phyloP scores from a whole-genome alignment of 495 filamentous ascomycete genomes.

The Cairneyella variabilis region DNA sequence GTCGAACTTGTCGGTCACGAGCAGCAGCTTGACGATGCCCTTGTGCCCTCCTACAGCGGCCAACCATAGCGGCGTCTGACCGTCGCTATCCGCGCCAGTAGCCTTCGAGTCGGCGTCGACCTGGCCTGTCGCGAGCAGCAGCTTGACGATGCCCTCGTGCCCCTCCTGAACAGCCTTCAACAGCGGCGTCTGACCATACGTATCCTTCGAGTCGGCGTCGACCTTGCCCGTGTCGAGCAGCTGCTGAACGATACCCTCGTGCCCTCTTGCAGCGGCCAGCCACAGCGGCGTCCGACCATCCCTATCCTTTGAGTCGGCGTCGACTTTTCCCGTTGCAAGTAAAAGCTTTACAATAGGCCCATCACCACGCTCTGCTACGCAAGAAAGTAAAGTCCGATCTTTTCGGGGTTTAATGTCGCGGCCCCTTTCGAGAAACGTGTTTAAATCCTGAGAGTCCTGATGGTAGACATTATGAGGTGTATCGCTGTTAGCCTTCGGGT shows the following conservation, averaged over 20 bases:
- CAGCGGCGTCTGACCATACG: too few relatives aligned
- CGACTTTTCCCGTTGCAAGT: not conserved
- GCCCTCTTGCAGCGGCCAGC: not conserved
- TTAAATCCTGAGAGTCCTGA: not conserved
- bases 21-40: not conserved
- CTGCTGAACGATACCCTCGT: slow-evolving; percentile 3
- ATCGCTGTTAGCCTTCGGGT: not conserved
- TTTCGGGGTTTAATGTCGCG: not conserved
- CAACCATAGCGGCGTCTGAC: too few relatives aligned
- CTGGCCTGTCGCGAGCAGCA: too few relatives aligned
- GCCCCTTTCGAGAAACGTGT: not conserved
- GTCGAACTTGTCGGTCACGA: not conserved
- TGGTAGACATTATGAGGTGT: not conserved
- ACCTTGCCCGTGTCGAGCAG: too few relatives aligned
- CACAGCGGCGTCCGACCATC: too few relatives aligned
- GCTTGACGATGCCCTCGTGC: too few relatives aligned
- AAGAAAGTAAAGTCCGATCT: not conserved
- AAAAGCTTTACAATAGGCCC: not conserved
- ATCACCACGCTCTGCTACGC: not conserved
- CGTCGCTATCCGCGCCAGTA: too few relatives aligned
- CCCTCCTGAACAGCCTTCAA: too few relatives aligned
- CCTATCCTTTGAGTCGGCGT: too few relatives aligned
- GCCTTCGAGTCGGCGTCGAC: slow-evolving; percentile 12
- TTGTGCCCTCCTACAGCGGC: not conserved
- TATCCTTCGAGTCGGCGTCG: too few relatives aligned